Evolutionary conservation across 208 protist species (phyloP), one percentile per base, ranked within the genome.

Genomic region (Trypanosomatidae sp.): DNA sequence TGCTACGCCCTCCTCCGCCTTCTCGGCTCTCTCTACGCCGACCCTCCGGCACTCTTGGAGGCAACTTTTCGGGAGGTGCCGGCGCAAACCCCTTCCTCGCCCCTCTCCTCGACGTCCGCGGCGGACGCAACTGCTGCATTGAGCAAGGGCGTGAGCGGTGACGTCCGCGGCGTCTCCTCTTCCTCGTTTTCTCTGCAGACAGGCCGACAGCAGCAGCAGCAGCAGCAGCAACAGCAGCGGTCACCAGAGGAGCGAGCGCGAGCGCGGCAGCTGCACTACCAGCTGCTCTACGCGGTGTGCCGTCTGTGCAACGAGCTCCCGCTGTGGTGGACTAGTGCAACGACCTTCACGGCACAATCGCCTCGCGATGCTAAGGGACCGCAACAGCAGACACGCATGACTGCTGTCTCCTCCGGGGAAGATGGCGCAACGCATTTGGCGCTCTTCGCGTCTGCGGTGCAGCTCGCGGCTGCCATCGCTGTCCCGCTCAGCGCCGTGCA

Each of bases 231-330:
- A n/a, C n/a, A n/a, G n/a, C 59, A 28, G 15, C 6, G 10, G 59
- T 46, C 19, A 7, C 22, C 60, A 5, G 49, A 66, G 46, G 28
- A 30, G 50, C 74, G 68, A n/a, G 28, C 74, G 15, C 59, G 43
- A 7, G 62, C 25, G 41, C 50, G 69, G 9, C 62, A 80, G 59
- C 70, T 80, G 17, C 76, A 80, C 55, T 80, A 76, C 59, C 70
- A 76, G 62, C 65, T 82, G 46, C 73, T 78, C 76, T 87, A 79
- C 71, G 75, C 71, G 17, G 39, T 84, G 49, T 84, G 80, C 52
- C 75, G 66, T 5, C 69, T 84, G 44, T 73, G 74, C 53, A 81
- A 72, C 33, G 72, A 71, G 56, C 19, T 84, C n/a, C 80, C 74
- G 15, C 39, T 78, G 44, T 25, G n/a, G 0, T 69, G 56, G 70